phyloP scores from a whole-genome alignment of 768 basidiomycete genomes.

The Lactarius vividus region DNA sequence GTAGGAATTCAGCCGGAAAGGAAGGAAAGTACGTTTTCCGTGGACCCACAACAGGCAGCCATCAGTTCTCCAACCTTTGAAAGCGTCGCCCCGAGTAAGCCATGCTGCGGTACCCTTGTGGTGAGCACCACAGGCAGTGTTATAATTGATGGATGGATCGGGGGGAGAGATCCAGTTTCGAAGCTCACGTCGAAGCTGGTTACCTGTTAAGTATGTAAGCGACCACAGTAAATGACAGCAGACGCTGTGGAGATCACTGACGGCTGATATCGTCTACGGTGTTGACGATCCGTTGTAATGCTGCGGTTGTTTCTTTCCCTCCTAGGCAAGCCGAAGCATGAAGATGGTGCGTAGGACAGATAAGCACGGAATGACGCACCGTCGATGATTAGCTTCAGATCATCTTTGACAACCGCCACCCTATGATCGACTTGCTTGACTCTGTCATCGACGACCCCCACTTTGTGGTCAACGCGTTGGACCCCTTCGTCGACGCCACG shows the following conservation, averaged over 20 bases:
- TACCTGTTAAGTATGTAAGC: background rate
- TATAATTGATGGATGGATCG: constrained; percentile 1
- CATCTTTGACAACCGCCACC: background rate
- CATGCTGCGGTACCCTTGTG: background rate
- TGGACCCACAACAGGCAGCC: constrained; percentile 1
- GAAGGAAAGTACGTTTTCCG: background rate
- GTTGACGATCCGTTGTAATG: background rate
- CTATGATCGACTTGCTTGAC: no score
- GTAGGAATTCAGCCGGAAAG: background rate
- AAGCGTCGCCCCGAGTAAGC: background rate
- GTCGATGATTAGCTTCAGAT: background rate
- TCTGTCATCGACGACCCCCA: background rate
- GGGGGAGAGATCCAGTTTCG: constrained; percentile 5
- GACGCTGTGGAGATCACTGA: background rate
- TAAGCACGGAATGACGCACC: background rate
- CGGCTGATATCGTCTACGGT: background rate
- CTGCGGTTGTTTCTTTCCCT: background rate
- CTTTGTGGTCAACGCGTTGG: background rate
- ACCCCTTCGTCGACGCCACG: background rate
- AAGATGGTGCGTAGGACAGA: background rate
- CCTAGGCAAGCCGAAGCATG: background rate
- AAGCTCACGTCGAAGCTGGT: background rate
- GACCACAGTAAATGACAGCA: background rate
- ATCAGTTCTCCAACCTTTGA: background rate
- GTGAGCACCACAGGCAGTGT: background rate